phyloP scores from a whole-genome alignment of 495 filamentous ascomycete species.

The Aspergillus avenaceus region DNA sequence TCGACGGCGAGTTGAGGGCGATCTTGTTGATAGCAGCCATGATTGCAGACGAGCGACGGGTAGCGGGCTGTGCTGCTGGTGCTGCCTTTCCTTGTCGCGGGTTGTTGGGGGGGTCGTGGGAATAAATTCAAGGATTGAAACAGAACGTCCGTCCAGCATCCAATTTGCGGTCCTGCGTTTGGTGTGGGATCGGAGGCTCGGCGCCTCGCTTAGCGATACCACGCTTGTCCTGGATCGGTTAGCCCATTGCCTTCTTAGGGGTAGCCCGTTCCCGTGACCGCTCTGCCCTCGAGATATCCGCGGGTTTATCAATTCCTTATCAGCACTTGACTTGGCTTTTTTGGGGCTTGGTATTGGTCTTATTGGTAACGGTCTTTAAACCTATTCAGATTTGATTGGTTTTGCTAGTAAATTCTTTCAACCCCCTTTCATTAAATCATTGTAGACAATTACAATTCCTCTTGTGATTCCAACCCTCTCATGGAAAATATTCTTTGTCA shows the following conservation, averaged over 20 bases:
- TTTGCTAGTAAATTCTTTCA: too few relatives aligned
- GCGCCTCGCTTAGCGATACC: constrained; percentile 38
- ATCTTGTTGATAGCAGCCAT: constrained; percentile 93
- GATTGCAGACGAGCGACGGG: constrained; percentile 41
- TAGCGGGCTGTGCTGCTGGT: constrained; percentile 40
- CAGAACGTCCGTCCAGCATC: constrained; percentile 1
- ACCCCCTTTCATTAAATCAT: too few relatives aligned
- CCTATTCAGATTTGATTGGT: too few relatives aligned
- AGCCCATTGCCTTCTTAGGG: constrained; percentile 28
- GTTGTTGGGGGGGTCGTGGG: constrained; percentile 26
- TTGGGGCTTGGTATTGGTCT: too few relatives aligned
- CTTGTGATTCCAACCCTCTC: too few relatives aligned
- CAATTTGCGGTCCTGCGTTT: constrained; percentile 22
- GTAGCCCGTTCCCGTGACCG: constrained; percentile 32
- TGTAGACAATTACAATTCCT: too few relatives aligned
- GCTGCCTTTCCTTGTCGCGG: constrained; percentile 27
- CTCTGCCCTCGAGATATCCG: constrained; percentile 24
- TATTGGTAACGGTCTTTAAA: too few relatives aligned
- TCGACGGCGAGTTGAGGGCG: constrained; percentile 89
- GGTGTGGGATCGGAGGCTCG: constrained; percentile 36
- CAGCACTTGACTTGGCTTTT: too few relatives aligned
- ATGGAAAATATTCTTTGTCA: too few relatives aligned
- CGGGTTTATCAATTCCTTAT: background rate
- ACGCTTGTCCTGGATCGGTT: constrained; percentile 25
- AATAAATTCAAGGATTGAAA: constrained; percentile 9